Evolutionary conservation across 2,329 filamentous ascomycete genomes (phyloP), one percentile per base, ranked within the genome.

Genomic region (Talaromyces rugulosus): DNA sequence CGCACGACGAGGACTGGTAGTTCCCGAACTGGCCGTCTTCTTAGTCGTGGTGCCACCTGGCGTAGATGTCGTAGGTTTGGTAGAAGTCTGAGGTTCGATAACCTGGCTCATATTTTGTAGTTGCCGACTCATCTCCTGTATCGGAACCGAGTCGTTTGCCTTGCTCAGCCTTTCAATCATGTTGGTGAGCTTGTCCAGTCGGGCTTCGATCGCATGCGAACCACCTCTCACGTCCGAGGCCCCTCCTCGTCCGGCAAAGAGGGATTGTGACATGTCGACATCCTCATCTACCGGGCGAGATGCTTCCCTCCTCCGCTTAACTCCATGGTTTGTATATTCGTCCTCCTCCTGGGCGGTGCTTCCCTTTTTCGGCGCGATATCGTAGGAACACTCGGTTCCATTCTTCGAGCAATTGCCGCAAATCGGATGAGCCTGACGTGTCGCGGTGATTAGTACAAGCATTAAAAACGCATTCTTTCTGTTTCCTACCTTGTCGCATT

Each of bases 371-470:
- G 68, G 67, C 14, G 56, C 47, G 55, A 66, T 67, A 68, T 78
- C 74, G 65, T 80, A 81, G 5, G 75, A 61, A 64, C 79, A 81
- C 61, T 78, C 69, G 62, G 75, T 73, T 27, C 72, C 73, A 51
- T 75, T 79, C 62, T 80, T 81, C 60, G 68, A 63, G 63, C 79
- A 81, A 57, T 78, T 80, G 31, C 77, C 76, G 66, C 79, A 81
- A 14, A 77, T 66, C 6, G 79, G 79, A 66, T 79, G 79, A 31
- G 75, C 72, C 77, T 78, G 31, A 9, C 6, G 16, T 18, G 18
- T 44, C 23, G 5, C 8, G 23, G 33, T 8, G 2, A 30, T 42
- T 56, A 28, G 5, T 14, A 27, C 14, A 9, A 12, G 16, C 16
- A 42, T 36, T 40, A 11, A 42, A 42, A 27, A 27, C 23, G 23